phyloP scores from a whole-genome alignment of 306 rosid genomes.

The Lathyrus tuberosus region DNA sequence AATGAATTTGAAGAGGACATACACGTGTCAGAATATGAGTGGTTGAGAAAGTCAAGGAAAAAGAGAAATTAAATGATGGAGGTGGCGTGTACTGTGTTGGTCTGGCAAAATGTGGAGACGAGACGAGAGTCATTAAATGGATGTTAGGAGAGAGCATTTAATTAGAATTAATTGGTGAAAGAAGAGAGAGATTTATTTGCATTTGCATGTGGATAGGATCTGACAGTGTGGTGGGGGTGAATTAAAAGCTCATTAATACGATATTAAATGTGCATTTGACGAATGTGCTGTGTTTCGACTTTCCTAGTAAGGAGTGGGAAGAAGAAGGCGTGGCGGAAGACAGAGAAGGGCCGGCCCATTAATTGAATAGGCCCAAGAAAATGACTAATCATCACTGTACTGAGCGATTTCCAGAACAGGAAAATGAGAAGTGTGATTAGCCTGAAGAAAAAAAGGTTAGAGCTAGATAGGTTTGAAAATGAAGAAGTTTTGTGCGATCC shows the following conservation, averaged over 20 bases:
- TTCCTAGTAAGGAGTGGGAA: background rate
- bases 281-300: conserved; percentile 8
- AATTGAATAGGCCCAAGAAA: background rate
- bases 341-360: conserved; percentile 4
- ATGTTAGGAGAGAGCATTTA: conserved; percentile 44
- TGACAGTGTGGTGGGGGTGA: conserved; percentile 12
- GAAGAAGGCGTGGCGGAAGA: background rate
- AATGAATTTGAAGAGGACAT: background rate
- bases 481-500: background rate
- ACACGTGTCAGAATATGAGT: conserved; percentile 60
- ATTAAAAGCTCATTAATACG: conserved; percentile 1
- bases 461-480: background rate
- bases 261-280: conserved; percentile 21
- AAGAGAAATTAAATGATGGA: conserved; percentile 47
- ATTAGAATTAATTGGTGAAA: conserved; percentile 13
- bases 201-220: conserved; percentile 3
- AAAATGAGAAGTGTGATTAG: background rate
- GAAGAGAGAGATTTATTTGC: conserved; percentile 6
- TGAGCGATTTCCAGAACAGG: background rate
- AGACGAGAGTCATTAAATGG: conserved; percentile 47
- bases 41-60: conserved; percentile 26
- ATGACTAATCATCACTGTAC: background rate
- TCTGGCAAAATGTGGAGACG: conserved; percentile 47
- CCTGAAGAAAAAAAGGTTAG: background rate
- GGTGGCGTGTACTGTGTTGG: conserved; percentile 49